Percentiles rank a stretch among this genome's conserved stretches.
Conservation (phyloP, 257 asterid species). For the Haberlea rhodopensis region DNA sequence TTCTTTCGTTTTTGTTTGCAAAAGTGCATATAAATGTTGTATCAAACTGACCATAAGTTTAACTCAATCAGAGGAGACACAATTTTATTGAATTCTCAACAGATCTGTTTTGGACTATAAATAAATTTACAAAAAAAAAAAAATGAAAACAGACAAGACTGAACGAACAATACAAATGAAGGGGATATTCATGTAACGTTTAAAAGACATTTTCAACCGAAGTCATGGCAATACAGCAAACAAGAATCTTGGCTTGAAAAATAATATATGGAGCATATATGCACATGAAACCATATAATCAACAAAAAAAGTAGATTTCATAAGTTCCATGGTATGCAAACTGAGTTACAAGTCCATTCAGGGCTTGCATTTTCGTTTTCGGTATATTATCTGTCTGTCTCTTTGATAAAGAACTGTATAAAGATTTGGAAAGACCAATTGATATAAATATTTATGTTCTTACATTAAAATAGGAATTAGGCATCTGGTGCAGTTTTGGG, state of each 20-base stretch:
- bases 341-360: too few species aligned
- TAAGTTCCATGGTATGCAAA: not conserved
- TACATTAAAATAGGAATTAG: not conserved
- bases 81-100: not conserved
- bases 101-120: not conserved
- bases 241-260: slow-evolving; percentile 2
- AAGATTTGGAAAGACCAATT: not conserved
- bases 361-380: too few species aligned
- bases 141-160: not conserved
- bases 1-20: too few species aligned
- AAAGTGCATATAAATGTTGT: not conserved
- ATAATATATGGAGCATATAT: not conserved
- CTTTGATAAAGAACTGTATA: not conserved
- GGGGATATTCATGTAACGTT: slow-evolving; percentile 21
- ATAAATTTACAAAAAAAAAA: too few species aligned
- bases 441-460: too few species aligned
- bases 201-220: not conserved
- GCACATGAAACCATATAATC: slow-evolving; percentile 6
- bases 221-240: not conserved
- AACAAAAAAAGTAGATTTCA: slow-evolving; percentile 4
- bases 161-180: slow-evolving; percentile 22
- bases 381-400: slow-evolving; percentile 19
- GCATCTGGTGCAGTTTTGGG: slow-evolving; percentile 30
- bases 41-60: not conserved
- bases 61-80: not conserved